Conservation (phyloP, 805 yeast species). For the Ogataea polymorpha region DNA sequence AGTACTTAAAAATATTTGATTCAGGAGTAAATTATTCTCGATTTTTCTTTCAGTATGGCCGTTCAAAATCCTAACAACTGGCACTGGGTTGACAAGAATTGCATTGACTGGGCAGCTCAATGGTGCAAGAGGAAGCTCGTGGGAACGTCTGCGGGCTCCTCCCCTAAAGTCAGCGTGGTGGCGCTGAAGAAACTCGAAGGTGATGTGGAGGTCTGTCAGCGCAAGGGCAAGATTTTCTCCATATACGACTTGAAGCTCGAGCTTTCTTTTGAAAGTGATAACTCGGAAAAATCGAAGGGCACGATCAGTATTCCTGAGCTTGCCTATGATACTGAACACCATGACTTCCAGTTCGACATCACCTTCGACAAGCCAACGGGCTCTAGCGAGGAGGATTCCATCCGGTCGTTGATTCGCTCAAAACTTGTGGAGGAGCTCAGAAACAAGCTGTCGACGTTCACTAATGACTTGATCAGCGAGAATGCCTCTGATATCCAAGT, state of each 20-base stretch:
- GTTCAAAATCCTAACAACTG: constrained; percentile 97
- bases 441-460: constrained; percentile 58
- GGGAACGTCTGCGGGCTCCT: constrained; percentile 41
- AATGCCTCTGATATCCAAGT: constrained; percentile 90
- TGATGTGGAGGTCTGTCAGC: constrained; percentile 94
- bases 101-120: constrained; percentile 83
- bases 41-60: constrained; percentile 54
- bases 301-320: constrained; percentile 84
- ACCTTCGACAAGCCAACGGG: constrained; percentile 56
- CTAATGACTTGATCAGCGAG: constrained; percentile 66
- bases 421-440: constrained; percentile 71
- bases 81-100: constrained; percentile 99
- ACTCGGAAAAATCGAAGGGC: constrained; percentile 46
- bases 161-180: constrained; percentile 37
- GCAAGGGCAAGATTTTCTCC: constrained; percentile 94
- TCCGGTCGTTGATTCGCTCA: constrained; percentile 44
- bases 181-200: constrained; percentile 72
- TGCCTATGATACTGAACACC: constrained; percentile 85
- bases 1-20: neutral
- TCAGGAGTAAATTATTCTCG: constrained; percentile 5
- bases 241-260: constrained; percentile 77
- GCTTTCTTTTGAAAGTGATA: constrained; percentile 52
- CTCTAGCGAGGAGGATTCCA: constrained; percentile 43
- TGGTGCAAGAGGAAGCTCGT: constrained; percentile 66
- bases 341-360: constrained; percentile 82